Base-by-base conservation (phyloP, 2,329 filamentous ascomycete genomes). In the Colletotrichum falcatum region DNA sequence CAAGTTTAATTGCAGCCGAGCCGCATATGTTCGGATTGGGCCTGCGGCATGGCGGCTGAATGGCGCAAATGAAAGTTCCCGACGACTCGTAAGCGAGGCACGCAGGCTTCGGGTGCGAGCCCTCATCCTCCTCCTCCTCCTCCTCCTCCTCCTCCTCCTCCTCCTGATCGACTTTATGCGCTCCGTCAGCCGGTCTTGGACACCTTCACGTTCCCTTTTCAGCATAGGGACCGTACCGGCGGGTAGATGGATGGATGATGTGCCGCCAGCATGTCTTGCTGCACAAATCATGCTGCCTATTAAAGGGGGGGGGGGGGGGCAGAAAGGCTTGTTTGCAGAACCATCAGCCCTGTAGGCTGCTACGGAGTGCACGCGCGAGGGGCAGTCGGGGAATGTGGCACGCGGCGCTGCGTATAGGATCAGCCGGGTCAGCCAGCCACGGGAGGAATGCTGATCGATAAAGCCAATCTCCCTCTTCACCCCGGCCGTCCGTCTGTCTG, bases 291-390 rank as follows among this genome's bases (percentile, higher is more conserved):
- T 35, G 12, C 49, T 26, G 46, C 28, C 42, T 35, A 28, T 16
- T 6, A 42, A 33, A 37, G 33, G 49, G 35, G 5, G 16, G 4
- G 35, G 37, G 18, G 39, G 9, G 39, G 20, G 39, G 3, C 18
- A 18, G 18, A 63, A 64, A 64, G 28, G 61, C 51, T 64, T 64
- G 39, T 56, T 37, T 56, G 37, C 28, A 56, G 49, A 33, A 26
- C 51, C 28, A 33, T 64, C 61, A 56, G 61, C 61, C 61, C 51
- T 64, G 61, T 48, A 60, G 56, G 56, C 42, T 48, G 26, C 39
- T n/a, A n/a, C 58, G 5, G n/a, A 11, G 49, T 44, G 42, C 18
- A 44, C 20, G 37, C 48, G 48, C 28, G 35, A 28, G 46, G 18
- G 35, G 35, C n/a, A 39, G 20, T n/a, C 28, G 37, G 30, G 37